phyloP scores from a whole-genome alignment of 2,329 filamentous ascomycete genomes.

The Epichloe hybrida region DNA sequence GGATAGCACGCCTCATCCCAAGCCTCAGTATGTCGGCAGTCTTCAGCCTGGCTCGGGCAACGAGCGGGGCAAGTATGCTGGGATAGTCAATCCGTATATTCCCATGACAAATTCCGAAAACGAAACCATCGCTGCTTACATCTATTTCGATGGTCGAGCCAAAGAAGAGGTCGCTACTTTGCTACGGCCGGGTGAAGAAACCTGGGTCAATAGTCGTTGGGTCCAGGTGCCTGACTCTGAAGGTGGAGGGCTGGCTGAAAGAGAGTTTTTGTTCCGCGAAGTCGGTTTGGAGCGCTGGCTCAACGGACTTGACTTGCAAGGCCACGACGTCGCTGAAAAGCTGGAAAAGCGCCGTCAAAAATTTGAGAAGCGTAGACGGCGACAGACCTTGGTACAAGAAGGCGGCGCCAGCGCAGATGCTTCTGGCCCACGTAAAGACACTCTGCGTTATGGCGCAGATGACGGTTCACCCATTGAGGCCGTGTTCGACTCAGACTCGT shows the following conservation, averaged over 20 bases:
- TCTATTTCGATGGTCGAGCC: conserved; percentile 89
- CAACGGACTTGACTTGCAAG: conserved; percentile 89
- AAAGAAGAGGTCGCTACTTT: conserved; percentile 97
- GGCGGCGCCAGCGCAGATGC: conserved; percentile 20
- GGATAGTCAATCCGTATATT: conserved; percentile 69
- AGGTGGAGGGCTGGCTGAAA: conserved; percentile 85
- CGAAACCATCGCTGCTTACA: conserved; percentile 96
- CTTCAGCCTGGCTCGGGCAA: conserved; percentile 39
- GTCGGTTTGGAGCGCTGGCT: conserved; percentile 94
- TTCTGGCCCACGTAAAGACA: conserved; percentile 31
- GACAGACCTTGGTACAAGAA: conserved; percentile 38
- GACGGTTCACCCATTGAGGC: conserved; percentile 61
- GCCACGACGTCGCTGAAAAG: conserved; percentile 78
- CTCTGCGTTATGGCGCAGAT: conserved; percentile 71
- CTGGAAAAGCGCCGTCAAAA: conserved; percentile 80
- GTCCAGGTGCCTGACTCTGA: conserved; percentile 85
- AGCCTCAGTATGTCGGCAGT: conserved; percentile 66
- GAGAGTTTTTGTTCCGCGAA: conserved; percentile 94
- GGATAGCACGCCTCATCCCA: conserved; percentile 62
- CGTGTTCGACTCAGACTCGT: conserved; percentile 54
- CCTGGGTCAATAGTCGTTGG: conserved; percentile 98
- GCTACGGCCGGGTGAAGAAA: conserved; percentile 84
- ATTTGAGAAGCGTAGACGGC: conserved; percentile 53
- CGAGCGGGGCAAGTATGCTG: conserved; percentile 33
- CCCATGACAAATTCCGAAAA: conserved; percentile 86